Evolutionary conservation across 1,284 basidiomycete species (phyloP), one percentile per base, ranked within the genome.

Genomic region (Lignosus rhinocerotis): DNA sequence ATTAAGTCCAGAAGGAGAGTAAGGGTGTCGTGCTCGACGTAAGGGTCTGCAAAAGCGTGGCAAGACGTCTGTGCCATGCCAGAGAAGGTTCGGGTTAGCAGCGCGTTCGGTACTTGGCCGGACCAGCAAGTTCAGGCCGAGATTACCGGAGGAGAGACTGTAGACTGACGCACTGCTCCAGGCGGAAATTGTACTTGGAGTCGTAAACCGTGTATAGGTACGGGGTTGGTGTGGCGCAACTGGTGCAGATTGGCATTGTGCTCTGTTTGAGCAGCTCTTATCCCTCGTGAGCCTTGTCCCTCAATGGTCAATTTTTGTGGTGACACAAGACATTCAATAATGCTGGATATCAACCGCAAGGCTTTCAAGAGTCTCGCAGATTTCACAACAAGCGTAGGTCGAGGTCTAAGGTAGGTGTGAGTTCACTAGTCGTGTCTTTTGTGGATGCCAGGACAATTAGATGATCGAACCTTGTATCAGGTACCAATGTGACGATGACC

Each of bases 141-240:
- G 43, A 38, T 58, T 51, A 32, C 51, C 58, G 55, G 61, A 45
- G 54, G 21, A 39, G 36, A n/a, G 36, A n/a, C n/a, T n/a, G n/a
- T n/a, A n/a, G 19, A 82, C 84, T 73, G 65, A 89, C 93, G 77
- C 84, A 95, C 78, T 85, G 86, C 73, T 86, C 89, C 21, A 95
- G 82, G 33, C 93, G 80, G 60, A 94, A 81, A 69, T 95, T 95
- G 67, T 90, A 81, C 16, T 84, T 84, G n/a, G 92, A 90, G 66
- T 88, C 81, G 73, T 95, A 95, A 46, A 92, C 82, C 0, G 93
- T 95, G 73, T 94, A 95, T 8, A 95, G 81, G 68, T 87, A 84
- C 2, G 84, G 77, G 5, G 84, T 80, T 19, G 84, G 82, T 25
- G 78, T 77, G 0, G 91, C 87, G 71, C 93, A 95, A 51, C 78